Percentiles rank a stretch among this genome's conserved stretches.
phyloP scores from a whole-genome alignment of 305 asterid species.

The Salvia sclarea region DNA sequence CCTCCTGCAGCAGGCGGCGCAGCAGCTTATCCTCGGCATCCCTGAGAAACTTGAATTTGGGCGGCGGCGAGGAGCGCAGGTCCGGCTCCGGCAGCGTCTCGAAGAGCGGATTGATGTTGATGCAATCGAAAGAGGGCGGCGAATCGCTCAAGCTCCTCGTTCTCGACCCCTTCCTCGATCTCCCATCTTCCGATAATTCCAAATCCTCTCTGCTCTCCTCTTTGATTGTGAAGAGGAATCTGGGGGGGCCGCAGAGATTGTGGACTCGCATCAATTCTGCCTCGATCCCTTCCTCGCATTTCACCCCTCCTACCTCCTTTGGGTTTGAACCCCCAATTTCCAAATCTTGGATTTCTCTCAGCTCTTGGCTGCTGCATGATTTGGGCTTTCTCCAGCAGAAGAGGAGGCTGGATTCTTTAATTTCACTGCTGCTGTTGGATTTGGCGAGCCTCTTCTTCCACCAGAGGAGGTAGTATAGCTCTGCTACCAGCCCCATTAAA shows the following conservation, averaged over 20 bases:
- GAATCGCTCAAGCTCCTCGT: slow-evolving; percentile 74
- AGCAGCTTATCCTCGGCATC: slow-evolving; percentile 92
- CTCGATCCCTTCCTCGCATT: slow-evolving; percentile 59
- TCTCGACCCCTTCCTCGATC: slow-evolving; percentile 74
- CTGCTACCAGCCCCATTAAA: slow-evolving; percentile 78
- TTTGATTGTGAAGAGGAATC: slow-evolving; percentile 83
- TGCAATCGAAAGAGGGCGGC: slow-evolving; percentile 38
- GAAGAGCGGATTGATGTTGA: slow-evolving; percentile 64
- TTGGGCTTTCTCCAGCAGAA: slow-evolving; percentile 63
- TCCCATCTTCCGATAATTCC: slow-evolving; percentile 70
- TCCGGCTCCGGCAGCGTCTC: slow-evolving; percentile 65
- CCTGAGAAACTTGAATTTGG: slow-evolving; percentile 80
- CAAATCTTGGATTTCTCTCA: slow-evolving; percentile 46
- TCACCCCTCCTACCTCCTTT: slow-evolving; percentile 38
- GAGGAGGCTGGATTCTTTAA: slow-evolving; percentile 39
- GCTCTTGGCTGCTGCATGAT: slow-evolving; percentile 37
- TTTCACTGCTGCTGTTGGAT: slow-evolving; percentile 30
- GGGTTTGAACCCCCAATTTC: slow-evolving; percentile 48
- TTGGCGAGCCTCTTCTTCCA: slow-evolving; percentile 57
- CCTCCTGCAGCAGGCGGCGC: slow-evolving; percentile 54
- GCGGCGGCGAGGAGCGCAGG: slow-evolving; percentile 87
- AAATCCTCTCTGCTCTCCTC: slow-evolving; percentile 91
- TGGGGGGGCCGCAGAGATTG: slow-evolving; percentile 84
- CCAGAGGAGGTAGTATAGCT: slow-evolving; percentile 73
- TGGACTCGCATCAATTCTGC: slow-evolving; percentile 74